A percentile compares a stretch with the other conserved stretches of the same genome.
Conservation (phyloP, 495 filamentous ascomycete genomes). For the Xylaria castorea region DNA sequence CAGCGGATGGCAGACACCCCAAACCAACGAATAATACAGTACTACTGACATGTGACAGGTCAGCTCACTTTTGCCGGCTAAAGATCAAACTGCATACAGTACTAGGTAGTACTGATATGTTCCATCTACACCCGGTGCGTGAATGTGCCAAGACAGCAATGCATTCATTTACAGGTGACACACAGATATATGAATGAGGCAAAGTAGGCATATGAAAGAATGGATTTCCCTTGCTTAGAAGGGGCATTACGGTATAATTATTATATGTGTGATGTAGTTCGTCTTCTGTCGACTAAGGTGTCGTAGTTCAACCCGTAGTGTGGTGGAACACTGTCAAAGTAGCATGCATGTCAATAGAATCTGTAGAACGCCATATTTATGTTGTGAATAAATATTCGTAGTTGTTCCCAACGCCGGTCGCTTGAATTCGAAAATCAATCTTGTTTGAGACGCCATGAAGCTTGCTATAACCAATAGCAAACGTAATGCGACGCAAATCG, state of each 20-base stretch:
- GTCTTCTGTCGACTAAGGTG: neutral
- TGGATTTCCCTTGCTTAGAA: neutral
- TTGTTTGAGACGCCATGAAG: neutral
- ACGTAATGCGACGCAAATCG: neutral
- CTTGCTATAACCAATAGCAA: neutral
- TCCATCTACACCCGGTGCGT: neutral
- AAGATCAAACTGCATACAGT: no score
- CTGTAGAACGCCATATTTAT: neutral
- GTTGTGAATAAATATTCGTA: neutral
- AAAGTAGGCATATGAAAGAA: neutral
- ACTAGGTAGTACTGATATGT: no score
- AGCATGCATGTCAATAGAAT: neutral
- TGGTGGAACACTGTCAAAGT: slow-evolving; percentile 4
- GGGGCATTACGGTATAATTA: slow-evolving; percentile 15
- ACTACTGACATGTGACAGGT: slow-evolving; percentile 8
- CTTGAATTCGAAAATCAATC: slow-evolving; percentile 19
- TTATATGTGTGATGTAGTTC: slow-evolving; percentile 4
- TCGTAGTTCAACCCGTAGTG: neutral
- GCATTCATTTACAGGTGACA: no score
- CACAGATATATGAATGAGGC: neutral
- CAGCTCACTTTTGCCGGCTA: neutral
- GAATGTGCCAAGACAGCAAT: neutral
- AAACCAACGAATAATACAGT: neutral
- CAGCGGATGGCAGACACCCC: neutral
- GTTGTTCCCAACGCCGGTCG: slow-evolving; percentile 23